phyloP scores from a whole-genome alignment of 306 rosid species.

The Senna siamea region DNA sequence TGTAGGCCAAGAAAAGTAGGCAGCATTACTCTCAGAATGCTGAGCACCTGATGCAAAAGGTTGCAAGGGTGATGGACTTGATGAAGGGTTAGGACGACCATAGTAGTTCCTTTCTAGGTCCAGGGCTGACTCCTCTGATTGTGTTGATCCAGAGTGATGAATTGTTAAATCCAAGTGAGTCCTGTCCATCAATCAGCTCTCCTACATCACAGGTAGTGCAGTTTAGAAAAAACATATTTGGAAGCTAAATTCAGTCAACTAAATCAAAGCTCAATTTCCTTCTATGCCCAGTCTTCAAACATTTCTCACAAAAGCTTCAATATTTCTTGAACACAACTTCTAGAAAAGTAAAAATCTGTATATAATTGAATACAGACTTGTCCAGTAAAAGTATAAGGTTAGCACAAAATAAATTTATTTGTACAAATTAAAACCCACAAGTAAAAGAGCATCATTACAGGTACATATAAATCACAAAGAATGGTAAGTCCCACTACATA shows the following conservation, averaged over 20 bases:
- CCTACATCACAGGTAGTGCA: slow-evolving; percentile 51
- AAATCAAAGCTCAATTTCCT: slow-evolving; percentile 29
- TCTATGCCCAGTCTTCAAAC: slow-evolving; percentile 35
- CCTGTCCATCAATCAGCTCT: slow-evolving; percentile 76
- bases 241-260: slow-evolving; percentile 18
- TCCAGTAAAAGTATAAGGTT: slow-evolving; percentile 29
- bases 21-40: slow-evolving; percentile 89
- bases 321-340: slow-evolving; percentile 18
- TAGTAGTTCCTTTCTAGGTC: slow-evolving; percentile 80
- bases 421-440: slow-evolving; percentile 24
- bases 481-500: slow-evolving; percentile 3
- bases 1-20: slow-evolving; percentile 98
- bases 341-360: slow-evolving; percentile 4
- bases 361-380: slow-evolving; percentile 1
- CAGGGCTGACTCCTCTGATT: slow-evolving; percentile 82
- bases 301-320: slow-evolving; percentile 35
- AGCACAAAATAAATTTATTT: slow-evolving; percentile 25
- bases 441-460: slow-evolving; percentile 28
- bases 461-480: slow-evolving; percentile 26
- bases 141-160: slow-evolving; percentile 81
- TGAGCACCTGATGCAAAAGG: slow-evolving; percentile 81
- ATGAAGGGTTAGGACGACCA: slow-evolving; percentile 66
- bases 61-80: slow-evolving; percentile 75
- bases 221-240: slow-evolving; percentile 27
- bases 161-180: slow-evolving; percentile 61